Evolutionary conservation across 1,284 basidiomycete genomes (phyloP).

Genomic region (Malassezia japonica): DNA sequence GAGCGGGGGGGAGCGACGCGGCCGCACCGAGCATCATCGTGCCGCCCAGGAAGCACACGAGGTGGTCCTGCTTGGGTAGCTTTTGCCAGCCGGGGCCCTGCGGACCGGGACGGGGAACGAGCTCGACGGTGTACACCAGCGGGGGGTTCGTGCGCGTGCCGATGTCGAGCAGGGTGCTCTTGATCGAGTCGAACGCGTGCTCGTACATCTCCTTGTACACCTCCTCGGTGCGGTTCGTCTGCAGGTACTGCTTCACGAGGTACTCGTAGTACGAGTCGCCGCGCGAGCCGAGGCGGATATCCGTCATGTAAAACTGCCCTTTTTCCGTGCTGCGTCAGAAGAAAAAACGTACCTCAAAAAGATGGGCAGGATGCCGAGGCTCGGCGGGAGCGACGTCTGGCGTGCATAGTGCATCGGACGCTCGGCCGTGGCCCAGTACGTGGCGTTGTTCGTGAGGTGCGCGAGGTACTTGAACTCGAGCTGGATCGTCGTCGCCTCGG

Average conservation of each 20-base stretch:
- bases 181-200: constrained; percentile 69
- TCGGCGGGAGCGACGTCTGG: constrained; percentile 42
- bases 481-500: constrained; percentile 50
- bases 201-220: constrained; percentile 84
- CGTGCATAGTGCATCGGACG: constrained; percentile 37
- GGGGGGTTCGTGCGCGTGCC: constrained; percentile 40
- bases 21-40: constrained; percentile 75
- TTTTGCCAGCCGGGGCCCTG: constrained; percentile 43
- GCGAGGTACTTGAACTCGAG: constrained; percentile 69
- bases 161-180: constrained; percentile 61
- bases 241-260: constrained; percentile 55
- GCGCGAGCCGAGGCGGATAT: constrained; percentile 79
- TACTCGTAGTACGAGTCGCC: constrained; percentile 96
- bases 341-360: constrained; percentile 49
- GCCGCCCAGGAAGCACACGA: constrained; percentile 88
- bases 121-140: constrained; percentile 71
- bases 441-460: constrained; percentile 63
- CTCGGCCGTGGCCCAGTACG: constrained; percentile 75
- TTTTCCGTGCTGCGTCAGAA: constrained; percentile 54
- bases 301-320: constrained; percentile 63
- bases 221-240: constrained; percentile 58
- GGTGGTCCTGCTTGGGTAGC: constrained; percentile 82
- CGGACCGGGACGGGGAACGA: constrained; percentile 49
- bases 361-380: constrained; percentile 70
- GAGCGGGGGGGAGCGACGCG: constrained; percentile 12